Conservation (phyloP, 192 early-diverging fungal genomes). For the Gaertneriomyces semiglobifer region DNA sequence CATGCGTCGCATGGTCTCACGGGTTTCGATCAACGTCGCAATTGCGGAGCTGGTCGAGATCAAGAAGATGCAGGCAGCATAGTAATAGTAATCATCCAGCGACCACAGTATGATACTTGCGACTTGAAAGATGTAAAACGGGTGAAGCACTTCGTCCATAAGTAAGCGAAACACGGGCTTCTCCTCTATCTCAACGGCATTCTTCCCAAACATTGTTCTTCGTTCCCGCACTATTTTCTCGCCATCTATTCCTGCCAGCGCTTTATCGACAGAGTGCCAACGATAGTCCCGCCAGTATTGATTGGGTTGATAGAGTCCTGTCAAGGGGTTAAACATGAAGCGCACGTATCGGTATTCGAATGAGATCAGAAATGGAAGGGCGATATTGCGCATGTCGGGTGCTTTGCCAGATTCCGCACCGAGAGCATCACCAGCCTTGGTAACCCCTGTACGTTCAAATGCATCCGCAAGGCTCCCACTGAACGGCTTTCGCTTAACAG, state of each 20-base stretch:
- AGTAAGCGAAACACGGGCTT: conserved; percentile 44
- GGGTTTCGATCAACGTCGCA: conserved; percentile 73
- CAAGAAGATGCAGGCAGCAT: conserved; percentile 86
- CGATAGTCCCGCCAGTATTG: conserved; percentile 50
- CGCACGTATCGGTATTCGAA: conserved; percentile 55
- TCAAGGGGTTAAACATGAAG: conserved; percentile 55
- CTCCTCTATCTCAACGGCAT: conserved; percentile 44
- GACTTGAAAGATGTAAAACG: conserved; percentile 58
- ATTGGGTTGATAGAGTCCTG: conserved; percentile 48
- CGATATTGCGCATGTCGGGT: background rate
- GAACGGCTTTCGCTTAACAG: conserved; percentile 26
- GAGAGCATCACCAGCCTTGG: conserved; percentile 4
- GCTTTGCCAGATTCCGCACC: background rate
- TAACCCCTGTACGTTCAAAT: conserved; percentile 29
- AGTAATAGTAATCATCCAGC: conserved; percentile 92
- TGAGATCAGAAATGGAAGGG: conserved; percentile 23
- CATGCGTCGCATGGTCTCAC: conserved; percentile 72
- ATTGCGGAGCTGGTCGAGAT: conserved; percentile 78
- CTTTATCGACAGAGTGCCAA: conserved; percentile 40
- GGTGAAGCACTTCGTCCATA: conserved; percentile 56
- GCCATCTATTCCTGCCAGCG: conserved; percentile 6
- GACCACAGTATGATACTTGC: conserved; percentile 63
- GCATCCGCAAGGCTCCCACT: conserved; percentile 36
- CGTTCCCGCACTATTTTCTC: conserved; percentile 25
- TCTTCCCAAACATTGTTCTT: conserved; percentile 47